Evolutionary conservation across 2,329 filamentous ascomycete species (phyloP).

Genomic region (Fusarium tupiense): DNA sequence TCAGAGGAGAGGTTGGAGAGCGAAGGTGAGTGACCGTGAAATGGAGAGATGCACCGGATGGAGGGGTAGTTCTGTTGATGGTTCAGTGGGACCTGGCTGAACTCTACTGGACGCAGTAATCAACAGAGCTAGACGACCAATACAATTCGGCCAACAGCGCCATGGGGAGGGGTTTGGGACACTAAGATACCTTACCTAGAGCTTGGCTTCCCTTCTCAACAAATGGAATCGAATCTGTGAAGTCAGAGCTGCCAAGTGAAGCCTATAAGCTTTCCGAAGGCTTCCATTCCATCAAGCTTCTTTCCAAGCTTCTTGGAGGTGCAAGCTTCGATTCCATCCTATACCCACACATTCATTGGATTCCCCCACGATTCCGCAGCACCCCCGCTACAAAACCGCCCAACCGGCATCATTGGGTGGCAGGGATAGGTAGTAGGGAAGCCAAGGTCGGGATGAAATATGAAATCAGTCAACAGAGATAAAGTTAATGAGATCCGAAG

Average conservation of each 20-base stretch:
- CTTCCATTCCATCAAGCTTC: background rate
- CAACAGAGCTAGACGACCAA: conserved; percentile 3
- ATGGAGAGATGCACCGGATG: conserved; percentile 4
- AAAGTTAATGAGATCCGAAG: background rate
- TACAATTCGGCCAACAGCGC: conserved; percentile 1
- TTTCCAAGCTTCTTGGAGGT: background rate
- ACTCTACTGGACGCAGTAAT: background rate
- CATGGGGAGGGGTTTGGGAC: conserved; percentile 13
- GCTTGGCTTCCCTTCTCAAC: background rate
- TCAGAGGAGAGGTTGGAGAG: conserved; percentile 1
- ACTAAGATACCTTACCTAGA: background rate
- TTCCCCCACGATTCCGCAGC: background rate
- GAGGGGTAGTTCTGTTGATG: conserved; percentile 21
- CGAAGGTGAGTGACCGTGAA: background rate
- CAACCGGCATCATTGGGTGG: background rate
- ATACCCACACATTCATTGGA: background rate
- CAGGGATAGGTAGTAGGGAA: background rate
- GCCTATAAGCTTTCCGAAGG: background rate
- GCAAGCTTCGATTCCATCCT: background rate
- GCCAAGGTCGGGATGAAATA: background rate
- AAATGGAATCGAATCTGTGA: background rate
- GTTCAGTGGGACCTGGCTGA: conserved; percentile 16
- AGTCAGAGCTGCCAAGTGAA: background rate
- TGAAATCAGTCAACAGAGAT: background rate
- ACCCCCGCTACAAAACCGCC: background rate